A percentile compares a stretch with the other conserved stretches of the same genome.
These are phyloP conservation scores for Tetrapisispora pingtungensis DNA, from an alignment of 805 yeast genomes.

Conservation along the genomic window DNA sequence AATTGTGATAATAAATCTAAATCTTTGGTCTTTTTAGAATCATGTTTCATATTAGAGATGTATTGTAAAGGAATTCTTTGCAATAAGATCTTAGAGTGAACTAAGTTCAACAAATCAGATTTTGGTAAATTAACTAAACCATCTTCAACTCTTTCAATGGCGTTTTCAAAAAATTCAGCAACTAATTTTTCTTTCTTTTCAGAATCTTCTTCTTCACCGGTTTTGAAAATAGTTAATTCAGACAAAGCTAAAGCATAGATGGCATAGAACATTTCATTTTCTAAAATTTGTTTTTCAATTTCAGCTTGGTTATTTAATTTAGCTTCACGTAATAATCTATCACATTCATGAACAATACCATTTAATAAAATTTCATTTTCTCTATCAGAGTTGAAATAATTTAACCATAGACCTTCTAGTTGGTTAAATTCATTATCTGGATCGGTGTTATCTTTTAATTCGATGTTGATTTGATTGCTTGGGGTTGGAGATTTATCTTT, in stretches of 20 bases:
- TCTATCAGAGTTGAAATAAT: constrained; percentile 45
- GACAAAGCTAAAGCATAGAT: constrained; percentile 65
- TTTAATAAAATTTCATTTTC: constrained; percentile 59
- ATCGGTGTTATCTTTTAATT: constrained; percentile 58
- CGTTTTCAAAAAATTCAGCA: constrained; percentile 53
- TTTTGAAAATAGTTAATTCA: constrained; percentile 50
- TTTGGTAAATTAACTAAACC: constrained; percentile 47
- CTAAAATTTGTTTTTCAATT: constrained; percentile 14
- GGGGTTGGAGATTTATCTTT: constrained; percentile 23
- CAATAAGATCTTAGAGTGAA: constrained; percentile 45
- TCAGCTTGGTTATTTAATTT: constrained; percentile 9
- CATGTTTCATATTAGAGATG: constrained; percentile 40
- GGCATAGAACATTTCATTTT: constrained; percentile 49
- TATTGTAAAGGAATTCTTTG: constrained; percentile 51
- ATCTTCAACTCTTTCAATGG: constrained; percentile 54
- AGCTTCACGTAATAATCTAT: constrained; percentile 48
- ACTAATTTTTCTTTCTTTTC: constrained; percentile 28
- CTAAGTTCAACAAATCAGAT: constrained; percentile 38
- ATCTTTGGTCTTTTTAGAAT: constrained; percentile 24
- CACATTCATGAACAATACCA: constrained; percentile 90
- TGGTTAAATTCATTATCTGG: constrained; percentile 75
- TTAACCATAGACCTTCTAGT: constrained; percentile 59
- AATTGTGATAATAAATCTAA: constrained; percentile 34
- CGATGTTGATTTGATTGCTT: constrained; percentile 45
- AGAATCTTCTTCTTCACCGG: constrained; percentile 30